phyloP scores from a whole-genome alignment of 129 eudicot species.

The sunflower (Helianthus annuus) region DNA sequence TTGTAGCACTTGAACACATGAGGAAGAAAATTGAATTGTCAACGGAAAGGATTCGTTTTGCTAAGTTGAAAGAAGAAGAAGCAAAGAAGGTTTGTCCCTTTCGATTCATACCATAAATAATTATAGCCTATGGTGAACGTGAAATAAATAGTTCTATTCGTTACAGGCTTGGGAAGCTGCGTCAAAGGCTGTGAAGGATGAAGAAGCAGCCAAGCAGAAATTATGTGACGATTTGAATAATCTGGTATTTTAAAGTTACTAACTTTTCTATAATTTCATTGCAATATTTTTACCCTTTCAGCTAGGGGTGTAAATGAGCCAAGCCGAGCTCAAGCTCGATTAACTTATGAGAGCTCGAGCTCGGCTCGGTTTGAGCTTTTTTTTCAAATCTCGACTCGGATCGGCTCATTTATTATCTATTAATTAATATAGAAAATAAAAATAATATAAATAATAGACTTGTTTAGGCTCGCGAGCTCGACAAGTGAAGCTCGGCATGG shows the following conservation, averaged over 20 bases:
- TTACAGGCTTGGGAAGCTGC: conserved; percentile 88
- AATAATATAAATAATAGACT: too few species aligned
- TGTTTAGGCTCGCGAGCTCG: too few species aligned
- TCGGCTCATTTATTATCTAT: too few species aligned
- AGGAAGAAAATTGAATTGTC: conserved; percentile 93
- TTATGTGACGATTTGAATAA: conserved; percentile 89
- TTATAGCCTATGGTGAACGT: not conserved
- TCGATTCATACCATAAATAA: conserved; percentile 10
- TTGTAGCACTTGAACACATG: conserved; percentile 91
- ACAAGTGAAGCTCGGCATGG: too few species aligned
- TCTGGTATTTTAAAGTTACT: conserved; percentile 46
- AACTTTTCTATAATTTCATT: not conserved
- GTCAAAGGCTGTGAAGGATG: conserved; percentile 78
- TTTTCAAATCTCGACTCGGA: too few species aligned
- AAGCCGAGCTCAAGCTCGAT: too few species aligned
- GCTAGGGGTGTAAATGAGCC: not conserved
- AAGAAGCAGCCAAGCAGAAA: conserved; percentile 82
- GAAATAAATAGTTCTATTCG: conserved; percentile 13
- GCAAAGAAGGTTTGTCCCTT: conserved; percentile 59
- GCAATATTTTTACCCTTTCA: not conserved
- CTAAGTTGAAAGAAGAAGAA: conserved; percentile 84
- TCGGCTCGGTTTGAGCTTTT: too few species aligned
- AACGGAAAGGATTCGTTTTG: conserved; percentile 81
- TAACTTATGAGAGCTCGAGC: too few species aligned
- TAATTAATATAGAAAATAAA: too few species aligned